Evolutionary conservation across 2,329 filamentous ascomycete species (phyloP).

Genomic region (Neocatenulostroma microsporum): DNA sequence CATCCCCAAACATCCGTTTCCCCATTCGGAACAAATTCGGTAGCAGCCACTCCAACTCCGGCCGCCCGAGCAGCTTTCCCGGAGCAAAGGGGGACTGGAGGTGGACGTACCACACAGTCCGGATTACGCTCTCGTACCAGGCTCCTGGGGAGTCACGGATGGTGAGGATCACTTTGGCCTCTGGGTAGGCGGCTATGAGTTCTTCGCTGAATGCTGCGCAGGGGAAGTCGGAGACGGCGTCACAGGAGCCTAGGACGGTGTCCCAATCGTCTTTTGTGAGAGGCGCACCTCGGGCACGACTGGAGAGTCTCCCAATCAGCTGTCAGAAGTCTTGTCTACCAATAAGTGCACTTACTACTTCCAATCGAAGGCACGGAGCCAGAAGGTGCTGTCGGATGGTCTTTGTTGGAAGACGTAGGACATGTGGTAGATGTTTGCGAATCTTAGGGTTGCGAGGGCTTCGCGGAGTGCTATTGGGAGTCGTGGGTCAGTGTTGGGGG

Average conservation of each 20-base stretch:
- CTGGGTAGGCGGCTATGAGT: slow-evolving; percentile 62
- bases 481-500: no score
- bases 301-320: background rate
- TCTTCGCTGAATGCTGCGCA: slow-evolving; percentile 61
- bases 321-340: background rate
- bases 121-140: slow-evolving; percentile 17
- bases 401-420: no score
- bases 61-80: slow-evolving; percentile 1
- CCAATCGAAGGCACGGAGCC: background rate
- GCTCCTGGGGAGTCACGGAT: slow-evolving; percentile 45
- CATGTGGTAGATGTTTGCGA: slow-evolving; percentile 1
- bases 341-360: background rate
- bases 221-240: slow-evolving; percentile 62
- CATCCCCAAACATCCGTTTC: no score
- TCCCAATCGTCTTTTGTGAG: no score
- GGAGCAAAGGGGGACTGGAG: no score
- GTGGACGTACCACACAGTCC: background rate
- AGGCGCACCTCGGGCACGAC: no score
- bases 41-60: no score
- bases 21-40: no score
- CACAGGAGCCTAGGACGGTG: slow-evolving; percentile 57
- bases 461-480: background rate
- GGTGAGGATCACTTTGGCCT: slow-evolving; percentile 63
- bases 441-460: background rate
- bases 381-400: background rate